Evolutionary conservation across 192 early-diverging fungal genomes (phyloP).

Genomic region (Mycoemilia scoparia): DNA sequence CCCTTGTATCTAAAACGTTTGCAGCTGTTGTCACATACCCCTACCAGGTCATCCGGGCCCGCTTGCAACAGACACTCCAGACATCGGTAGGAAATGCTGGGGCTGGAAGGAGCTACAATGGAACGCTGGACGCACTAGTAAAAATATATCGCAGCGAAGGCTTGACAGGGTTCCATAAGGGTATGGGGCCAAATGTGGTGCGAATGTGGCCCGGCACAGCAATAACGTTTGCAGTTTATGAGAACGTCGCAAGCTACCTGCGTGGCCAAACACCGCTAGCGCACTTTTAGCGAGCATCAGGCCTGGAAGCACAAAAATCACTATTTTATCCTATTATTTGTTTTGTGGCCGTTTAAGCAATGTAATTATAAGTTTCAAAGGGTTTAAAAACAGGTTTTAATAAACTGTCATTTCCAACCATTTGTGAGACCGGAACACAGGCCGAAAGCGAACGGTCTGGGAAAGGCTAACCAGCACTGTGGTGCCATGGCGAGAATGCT

Average conservation of each 20-base stretch:
- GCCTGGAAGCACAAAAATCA: too few relatives aligned
- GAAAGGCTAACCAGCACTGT: too few relatives aligned
- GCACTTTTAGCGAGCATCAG: too few relatives aligned
- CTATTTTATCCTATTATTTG: too few relatives aligned
- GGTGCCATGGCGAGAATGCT: too few relatives aligned
- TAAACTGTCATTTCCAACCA: too few relatives aligned
- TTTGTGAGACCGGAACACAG: too few relatives aligned
- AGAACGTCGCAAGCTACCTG: slow-evolving; percentile 43
- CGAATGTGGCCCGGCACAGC: slow-evolving; percentile 85
- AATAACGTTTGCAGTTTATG: slow-evolving; percentile 94
- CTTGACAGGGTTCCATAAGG: slow-evolving; percentile 75
- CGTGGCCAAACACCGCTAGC: slow-evolving; percentile 34
- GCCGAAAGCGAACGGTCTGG: too few relatives aligned
- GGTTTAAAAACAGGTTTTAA: too few relatives aligned
- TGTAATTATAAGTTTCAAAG: too few relatives aligned
- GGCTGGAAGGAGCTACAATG: slow-evolving; percentile 38
- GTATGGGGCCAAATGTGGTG: slow-evolving; percentile 67
- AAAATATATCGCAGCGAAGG: slow-evolving; percentile 64
- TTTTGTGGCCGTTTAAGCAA: too few relatives aligned
- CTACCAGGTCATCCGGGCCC: slow-evolving; percentile 72
- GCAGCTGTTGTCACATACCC: slow-evolving; percentile 84
- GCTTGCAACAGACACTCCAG: slow-evolving; percentile 49
- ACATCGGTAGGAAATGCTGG: slow-evolving; percentile 21
- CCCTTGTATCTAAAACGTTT: slow-evolving; percentile 66
- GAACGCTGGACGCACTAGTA: slow-evolving; percentile 47